A percentile compares a stretch with the other conserved stretches of the same genome.
Conservation (phyloP, 225 moss, liverwort and hornwort species). For the Ulota crispa region DNA sequence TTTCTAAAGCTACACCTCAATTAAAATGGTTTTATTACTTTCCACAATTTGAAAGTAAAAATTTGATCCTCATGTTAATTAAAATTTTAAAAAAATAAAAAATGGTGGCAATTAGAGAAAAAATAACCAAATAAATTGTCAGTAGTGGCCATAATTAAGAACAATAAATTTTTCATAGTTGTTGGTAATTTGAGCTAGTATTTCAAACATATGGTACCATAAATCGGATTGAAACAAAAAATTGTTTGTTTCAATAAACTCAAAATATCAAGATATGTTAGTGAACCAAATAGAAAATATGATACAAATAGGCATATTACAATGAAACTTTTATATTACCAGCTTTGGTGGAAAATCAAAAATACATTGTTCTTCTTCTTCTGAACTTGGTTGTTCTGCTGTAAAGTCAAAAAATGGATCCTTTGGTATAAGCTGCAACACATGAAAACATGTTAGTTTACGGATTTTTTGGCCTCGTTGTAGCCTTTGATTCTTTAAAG, state of each 20-base stretch:
- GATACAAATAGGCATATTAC: fast-evolving
- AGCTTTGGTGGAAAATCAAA: conserved; percentile 42
- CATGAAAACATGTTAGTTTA: no score
- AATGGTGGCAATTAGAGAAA: background rate
- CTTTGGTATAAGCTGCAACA: conserved; percentile 29
- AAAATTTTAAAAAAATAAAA: background rate
- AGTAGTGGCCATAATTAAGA: fast-evolving
- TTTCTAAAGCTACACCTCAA: no score
- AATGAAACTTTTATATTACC: background rate
- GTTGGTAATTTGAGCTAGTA: background rate
- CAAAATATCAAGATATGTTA: fast-evolving
- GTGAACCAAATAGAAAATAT: background rate
- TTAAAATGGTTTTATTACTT: no score
- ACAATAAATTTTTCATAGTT: background rate
- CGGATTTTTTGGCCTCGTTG: no score
- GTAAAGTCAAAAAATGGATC: conserved; percentile 38
- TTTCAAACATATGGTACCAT: background rate
- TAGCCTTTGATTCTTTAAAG: no score
- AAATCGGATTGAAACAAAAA: background rate
- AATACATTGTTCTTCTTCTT: conserved; percentile 35
- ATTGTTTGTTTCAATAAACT: no score
- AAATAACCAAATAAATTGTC: fast-evolving
- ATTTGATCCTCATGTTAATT: no score
- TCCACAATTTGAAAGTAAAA: no score
- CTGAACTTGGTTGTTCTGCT: background rate